A percentile compares a stretch with the other conserved stretches of the same genome.
phyloP scores from a whole-genome alignment of 2,329 filamentous ascomycete species.

The Alternaria ethzedia region DNA sequence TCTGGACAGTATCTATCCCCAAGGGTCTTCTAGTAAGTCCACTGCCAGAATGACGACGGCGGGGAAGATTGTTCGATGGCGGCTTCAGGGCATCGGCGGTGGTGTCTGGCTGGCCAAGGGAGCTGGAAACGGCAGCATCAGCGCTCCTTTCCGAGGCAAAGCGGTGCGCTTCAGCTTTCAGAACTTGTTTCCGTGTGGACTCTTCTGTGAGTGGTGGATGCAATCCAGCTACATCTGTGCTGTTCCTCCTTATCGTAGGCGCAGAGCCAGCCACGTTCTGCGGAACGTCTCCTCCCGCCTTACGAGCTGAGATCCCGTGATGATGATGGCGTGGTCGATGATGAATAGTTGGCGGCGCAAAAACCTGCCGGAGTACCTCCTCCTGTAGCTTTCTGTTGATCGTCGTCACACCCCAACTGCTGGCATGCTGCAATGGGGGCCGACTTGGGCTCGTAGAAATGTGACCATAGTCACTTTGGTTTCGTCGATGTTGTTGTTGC shows the following conservation, averaged over 20 bases:
- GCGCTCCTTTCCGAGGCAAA: conserved; percentile 30
- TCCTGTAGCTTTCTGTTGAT: conserved; percentile 88
- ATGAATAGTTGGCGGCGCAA: conserved; percentile 81
- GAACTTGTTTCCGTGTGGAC: conserved; percentile 51
- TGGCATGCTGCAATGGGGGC: conserved; percentile 56
- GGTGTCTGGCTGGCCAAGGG: conserved; percentile 14
- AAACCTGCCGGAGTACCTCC: conserved; percentile 91
- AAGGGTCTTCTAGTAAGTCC: conserved; percentile 75
- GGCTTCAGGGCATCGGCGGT: conserved; percentile 37
- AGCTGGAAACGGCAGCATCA: conserved; percentile 13
- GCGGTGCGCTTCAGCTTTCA: conserved; percentile 51
- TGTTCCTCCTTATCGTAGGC: conserved; percentile 47
- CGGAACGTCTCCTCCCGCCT: conserved; percentile 33
- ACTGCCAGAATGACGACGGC: conserved; percentile 84
- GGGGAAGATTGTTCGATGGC: conserved; percentile 36
- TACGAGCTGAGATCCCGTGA: conserved; percentile 64
- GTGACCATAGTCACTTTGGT: conserved; percentile 43
- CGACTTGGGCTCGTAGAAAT: conserved; percentile 34
- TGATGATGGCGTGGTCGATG: conserved; percentile 76
- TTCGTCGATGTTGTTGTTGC: conserved; percentile 43
- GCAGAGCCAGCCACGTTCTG: conserved; percentile 41
- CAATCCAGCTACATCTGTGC: conserved; percentile 44
- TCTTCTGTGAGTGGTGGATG: conserved; percentile 39
- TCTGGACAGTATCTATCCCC: conserved; percentile 68
- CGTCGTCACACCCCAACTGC: conserved; percentile 86